phyloP scores from a whole-genome alignment of 176 grass and related monocot species.

The Raddia guianensis region DNA sequence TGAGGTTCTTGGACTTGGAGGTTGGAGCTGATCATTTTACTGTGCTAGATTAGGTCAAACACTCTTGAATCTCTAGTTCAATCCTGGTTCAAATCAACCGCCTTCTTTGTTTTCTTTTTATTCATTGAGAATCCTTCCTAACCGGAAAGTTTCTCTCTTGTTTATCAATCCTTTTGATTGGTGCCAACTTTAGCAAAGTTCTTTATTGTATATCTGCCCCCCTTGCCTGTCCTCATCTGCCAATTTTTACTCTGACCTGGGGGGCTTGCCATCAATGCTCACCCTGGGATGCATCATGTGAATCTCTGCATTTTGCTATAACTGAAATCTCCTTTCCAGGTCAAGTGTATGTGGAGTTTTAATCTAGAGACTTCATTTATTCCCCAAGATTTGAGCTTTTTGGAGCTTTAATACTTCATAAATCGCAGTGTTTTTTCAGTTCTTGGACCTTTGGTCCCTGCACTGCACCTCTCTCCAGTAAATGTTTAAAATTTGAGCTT shows the following conservation, averaged over 20 bases:
- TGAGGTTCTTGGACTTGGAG: slow-evolving; percentile 12
- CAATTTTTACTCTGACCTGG: slow-evolving; percentile 44
- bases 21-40: slow-evolving; percentile 26
- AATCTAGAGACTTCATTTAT: slow-evolving; percentile 42
- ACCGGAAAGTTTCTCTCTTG: slow-evolving; percentile 18
- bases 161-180: slow-evolving; percentile 20
- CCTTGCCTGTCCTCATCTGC: slow-evolving; percentile 28
- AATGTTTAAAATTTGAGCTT: slow-evolving; percentile 23
- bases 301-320: slow-evolving; percentile 30
- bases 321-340: slow-evolving; percentile 41
- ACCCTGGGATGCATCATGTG: slow-evolving; percentile 40
- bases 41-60: slow-evolving; percentile 39
- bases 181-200: slow-evolving; percentile 32
- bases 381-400: slow-evolving; percentile 34
- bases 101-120: slow-evolving; percentile 1
- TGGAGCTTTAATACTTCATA: slow-evolving; percentile 12
- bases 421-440: background rate
- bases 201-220: slow-evolving; percentile 44
- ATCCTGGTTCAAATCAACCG: slow-evolving; percentile 6
- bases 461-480: slow-evolving; percentile 4
- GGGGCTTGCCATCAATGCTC: slow-evolving; percentile 36
- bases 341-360: slow-evolving; percentile 38
- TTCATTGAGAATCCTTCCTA: slow-evolving; percentile 25
- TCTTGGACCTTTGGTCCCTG: background rate
- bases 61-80: background rate